phyloP scores from a whole-genome alignment of 352 stramenopile genomes.

The Ophiocytium majus region DNA sequence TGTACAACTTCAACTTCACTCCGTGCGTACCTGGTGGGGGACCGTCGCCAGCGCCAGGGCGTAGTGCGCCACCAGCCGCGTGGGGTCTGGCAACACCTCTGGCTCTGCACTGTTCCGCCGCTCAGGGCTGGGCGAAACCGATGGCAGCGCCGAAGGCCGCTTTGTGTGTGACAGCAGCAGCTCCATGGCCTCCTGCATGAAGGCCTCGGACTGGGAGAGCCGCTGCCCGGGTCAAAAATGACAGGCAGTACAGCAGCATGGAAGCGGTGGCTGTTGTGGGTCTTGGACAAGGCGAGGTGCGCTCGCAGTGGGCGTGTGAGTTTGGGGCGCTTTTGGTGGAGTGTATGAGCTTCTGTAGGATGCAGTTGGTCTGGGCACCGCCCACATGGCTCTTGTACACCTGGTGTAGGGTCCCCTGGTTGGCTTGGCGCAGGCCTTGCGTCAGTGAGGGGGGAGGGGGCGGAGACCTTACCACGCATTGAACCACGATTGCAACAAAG shows the following conservation, averaged over 20 bases:
- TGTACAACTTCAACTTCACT: too few species aligned
- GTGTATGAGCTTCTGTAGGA: too few species aligned
- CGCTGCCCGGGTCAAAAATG: too few species aligned
- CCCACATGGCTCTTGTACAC: too few species aligned
- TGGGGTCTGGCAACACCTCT: not conserved
- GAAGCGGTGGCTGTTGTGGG: too few species aligned
- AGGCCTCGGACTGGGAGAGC: not conserved
- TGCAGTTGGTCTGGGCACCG: too few species aligned
- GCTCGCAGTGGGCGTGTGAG: too few species aligned
- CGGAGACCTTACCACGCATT: not conserved
- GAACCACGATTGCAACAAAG: not conserved
- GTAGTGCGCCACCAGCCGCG: not conserved
- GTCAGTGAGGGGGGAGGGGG: not conserved
- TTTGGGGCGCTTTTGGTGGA: too few species aligned
- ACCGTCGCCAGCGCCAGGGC: not conserved
- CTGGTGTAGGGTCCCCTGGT: too few species aligned
- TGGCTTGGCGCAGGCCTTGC: too few species aligned
- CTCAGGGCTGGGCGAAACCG: not conserved
- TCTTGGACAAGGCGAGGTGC: too few species aligned
- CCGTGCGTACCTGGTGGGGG: not conserved
- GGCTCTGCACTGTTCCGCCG: not conserved
- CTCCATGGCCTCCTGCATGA: not conserved
- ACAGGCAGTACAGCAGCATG: too few species aligned
- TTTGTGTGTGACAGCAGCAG: not conserved
- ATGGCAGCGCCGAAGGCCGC: not conserved